These are phyloP conservation scores for Arachnopeziza araneosa DNA, from an alignment of 2,329 filamentous ascomycete genomes.

Conservation along the genomic window DNA sequence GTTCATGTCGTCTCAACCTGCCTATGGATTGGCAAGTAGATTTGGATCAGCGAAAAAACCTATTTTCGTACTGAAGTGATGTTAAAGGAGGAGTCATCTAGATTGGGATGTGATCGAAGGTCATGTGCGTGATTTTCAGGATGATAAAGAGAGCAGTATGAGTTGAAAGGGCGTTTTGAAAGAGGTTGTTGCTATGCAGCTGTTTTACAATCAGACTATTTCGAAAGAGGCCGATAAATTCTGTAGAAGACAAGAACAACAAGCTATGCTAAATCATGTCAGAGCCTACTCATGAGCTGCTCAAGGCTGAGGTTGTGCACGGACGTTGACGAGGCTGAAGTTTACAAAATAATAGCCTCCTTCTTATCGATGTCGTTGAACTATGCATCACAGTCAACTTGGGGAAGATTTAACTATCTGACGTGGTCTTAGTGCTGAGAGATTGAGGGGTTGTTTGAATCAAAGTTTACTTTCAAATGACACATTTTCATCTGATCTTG, in stretches of 20 bases:
- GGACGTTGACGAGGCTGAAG: neutral
- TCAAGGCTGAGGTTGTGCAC: neutral
- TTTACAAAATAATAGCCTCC: neutral
- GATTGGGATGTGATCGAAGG: slow-evolving; percentile 13
- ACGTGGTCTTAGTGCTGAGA: neutral
- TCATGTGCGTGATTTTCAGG: slow-evolving; percentile 15
- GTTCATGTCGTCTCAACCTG: slow-evolving; percentile 22
- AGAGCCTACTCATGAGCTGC: neutral
- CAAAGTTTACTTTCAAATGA: neutral
- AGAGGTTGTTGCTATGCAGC: neutral
- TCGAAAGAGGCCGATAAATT: neutral
- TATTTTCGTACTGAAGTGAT: neutral
- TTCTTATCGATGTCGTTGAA: neutral
- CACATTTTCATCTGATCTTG: neutral
- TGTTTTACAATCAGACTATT: neutral
- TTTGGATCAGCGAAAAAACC: neutral
- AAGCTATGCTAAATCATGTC: neutral
- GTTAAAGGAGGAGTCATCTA: slow-evolving; percentile 14
- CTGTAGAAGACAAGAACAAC: neutral
- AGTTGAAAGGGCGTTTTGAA: neutral
- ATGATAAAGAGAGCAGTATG: neutral
- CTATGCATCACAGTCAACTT: neutral
- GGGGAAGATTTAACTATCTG: too few relatives aligned
- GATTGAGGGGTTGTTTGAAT: neutral
- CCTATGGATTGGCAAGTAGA: neutral